A percentile compares a stretch with the other conserved stretches of the same genome.
Conservation (phyloP, 2,329 filamentous ascomycete genomes). For the Coleophoma cylindrospora region DNA sequence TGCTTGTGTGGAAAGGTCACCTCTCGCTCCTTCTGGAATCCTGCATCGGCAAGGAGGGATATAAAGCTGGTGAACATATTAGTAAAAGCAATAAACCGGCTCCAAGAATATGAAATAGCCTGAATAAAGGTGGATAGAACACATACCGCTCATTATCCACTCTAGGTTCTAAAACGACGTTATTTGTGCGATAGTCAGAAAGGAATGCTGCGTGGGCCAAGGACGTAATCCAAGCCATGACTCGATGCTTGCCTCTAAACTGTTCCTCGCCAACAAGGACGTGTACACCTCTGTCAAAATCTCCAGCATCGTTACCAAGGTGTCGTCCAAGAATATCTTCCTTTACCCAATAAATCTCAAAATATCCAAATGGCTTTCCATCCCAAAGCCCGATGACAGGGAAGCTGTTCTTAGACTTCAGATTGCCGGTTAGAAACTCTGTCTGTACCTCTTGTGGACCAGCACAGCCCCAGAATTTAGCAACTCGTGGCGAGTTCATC, state of each 20-base stretch:
- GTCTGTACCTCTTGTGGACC: slow-evolving; percentile 52
- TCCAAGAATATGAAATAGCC: background rate
- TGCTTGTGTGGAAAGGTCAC: slow-evolving; percentile 90
- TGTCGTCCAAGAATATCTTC: slow-evolving; percentile 76
- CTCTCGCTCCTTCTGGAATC: slow-evolving; percentile 84
- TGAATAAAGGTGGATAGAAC: slow-evolving; percentile 47
- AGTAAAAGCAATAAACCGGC: slow-evolving; percentile 7
- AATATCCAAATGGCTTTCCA: slow-evolving; percentile 91
- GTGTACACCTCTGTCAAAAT: slow-evolving; percentile 87
- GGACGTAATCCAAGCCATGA: slow-evolving; percentile 77
- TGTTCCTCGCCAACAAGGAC: slow-evolving; percentile 89
- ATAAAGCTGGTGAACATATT: slow-evolving; percentile 44
- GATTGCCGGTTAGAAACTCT: slow-evolving; percentile 60
- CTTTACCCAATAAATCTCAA: slow-evolving; percentile 98
- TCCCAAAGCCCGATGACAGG: slow-evolving; percentile 93
- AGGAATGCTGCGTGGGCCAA: slow-evolving; percentile 83
- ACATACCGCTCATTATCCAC: slow-evolving; percentile 85
- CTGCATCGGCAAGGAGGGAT: slow-evolving; percentile 62
- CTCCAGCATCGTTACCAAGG: slow-evolving; percentile 60
- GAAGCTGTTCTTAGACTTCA: slow-evolving; percentile 72
- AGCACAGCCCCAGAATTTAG: slow-evolving; percentile 75
- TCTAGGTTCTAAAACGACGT: slow-evolving; percentile 80
- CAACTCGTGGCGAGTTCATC: slow-evolving; percentile 83
- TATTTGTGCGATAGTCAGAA: slow-evolving; percentile 75
- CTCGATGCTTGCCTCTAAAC: slow-evolving; percentile 72